Base-by-base conservation (phyloP, 1,284 basidiomycete genomes). In the Cutaneotrichosporon curvatum region DNA sequence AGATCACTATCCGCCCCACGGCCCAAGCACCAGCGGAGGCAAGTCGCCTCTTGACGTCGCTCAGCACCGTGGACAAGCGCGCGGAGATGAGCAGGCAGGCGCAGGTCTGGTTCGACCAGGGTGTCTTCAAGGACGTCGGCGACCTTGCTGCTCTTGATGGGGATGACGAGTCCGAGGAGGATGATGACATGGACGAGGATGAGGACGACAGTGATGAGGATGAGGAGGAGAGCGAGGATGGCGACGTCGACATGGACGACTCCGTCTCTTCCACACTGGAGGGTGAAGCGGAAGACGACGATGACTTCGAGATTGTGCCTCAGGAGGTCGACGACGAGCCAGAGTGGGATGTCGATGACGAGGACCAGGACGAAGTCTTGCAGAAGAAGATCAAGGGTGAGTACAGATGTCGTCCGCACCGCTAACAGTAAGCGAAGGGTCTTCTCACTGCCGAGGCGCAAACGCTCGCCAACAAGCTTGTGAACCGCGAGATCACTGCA, bases 31-130 rank as follows among this genome's bases (percentile, higher is more conserved):
- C 59, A 20, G 60, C 67, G 23, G 73, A 70, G 52, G 65, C 53
- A 53, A 73, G 70, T 52, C 51, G 58, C 8, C 52, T 70, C 15
- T 59, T 72, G 10, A 67, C 65, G 35, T 63, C 52, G 25, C 58
- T 65, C 43, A 51, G 50, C 35, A 63, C 70, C 15, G 50, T 58
- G 36, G 61, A 66, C 46, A 45, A 65, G 45, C 46, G 66, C 22
- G 63, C 65, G 4, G 63, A 71, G 42, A 69, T 73, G 63, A 77
- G 74, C 54, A 70, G 75, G 19, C 75, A 76, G 37, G 78, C 79
- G 14, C 76, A 76, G 53, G 71, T 97, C 18, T 99, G 95, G 95
- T 99, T 98, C 71, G 86, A 89, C 62, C 95, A 97, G 70, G 84
- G 86, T 42, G 73, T 96, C 40, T 99, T 99, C 76, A 79, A 82